Conservation (phyloP, 2,329 filamentous ascomycete species). For the Epichloe sylvatica region DNA sequence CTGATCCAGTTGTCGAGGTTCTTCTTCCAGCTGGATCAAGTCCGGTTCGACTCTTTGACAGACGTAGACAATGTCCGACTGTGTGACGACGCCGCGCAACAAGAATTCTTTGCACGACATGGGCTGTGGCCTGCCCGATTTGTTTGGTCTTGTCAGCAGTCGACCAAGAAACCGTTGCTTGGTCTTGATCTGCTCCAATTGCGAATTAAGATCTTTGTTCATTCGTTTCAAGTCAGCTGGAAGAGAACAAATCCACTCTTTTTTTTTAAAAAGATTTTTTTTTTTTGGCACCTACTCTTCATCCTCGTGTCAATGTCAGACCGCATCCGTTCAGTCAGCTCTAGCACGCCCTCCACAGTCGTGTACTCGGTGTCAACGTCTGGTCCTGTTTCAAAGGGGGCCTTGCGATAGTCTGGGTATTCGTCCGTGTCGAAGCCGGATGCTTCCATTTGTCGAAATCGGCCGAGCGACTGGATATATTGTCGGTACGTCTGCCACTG, state of each 20-base stretch:
- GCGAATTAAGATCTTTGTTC: conserved; percentile 15
- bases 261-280: conserved; percentile 7
- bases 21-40: conserved; percentile 28
- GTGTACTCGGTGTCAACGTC: conserved; percentile 17
- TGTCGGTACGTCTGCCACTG: conserved; percentile 20
- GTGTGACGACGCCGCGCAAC: conserved; percentile 37
- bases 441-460: conserved; percentile 23
- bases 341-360: conserved; percentile 21
- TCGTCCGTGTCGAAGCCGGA: conserved; percentile 24
- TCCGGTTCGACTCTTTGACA: conserved; percentile 30
- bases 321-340: conserved; percentile 19
- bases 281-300: conserved; percentile 18
- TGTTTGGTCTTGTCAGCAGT: conserved; percentile 26
- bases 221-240: neutral
- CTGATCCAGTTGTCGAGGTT: conserved; percentile 26
- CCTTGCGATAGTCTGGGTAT: conserved; percentile 25
- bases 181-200: conserved; percentile 19
- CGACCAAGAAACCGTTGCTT: conserved; percentile 24
- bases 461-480: conserved; percentile 23
- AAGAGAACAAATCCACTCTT: conserved; percentile 3
- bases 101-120: conserved; percentile 32
- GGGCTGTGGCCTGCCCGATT: conserved; percentile 21
- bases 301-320: conserved; percentile 21
- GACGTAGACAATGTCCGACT: conserved; percentile 34
- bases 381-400: conserved; percentile 22